Conservation (phyloP, 2,329 filamentous ascomycete species). For the Anisogramma anomala region DNA sequence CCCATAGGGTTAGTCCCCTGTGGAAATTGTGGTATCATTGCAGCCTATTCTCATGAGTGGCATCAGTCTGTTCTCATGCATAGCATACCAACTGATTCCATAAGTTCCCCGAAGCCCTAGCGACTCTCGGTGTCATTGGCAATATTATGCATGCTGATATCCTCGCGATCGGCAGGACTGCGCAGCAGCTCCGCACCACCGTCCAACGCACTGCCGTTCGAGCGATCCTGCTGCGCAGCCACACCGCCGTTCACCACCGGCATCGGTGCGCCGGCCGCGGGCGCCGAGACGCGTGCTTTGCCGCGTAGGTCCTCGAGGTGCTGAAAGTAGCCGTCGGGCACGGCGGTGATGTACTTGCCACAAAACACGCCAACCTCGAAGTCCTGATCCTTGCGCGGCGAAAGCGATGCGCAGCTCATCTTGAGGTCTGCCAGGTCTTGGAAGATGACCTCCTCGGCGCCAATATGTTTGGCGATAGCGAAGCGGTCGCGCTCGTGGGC, state of each 20-base stretch:
- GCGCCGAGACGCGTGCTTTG: slow-evolving; percentile 46
- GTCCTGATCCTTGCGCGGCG: slow-evolving; percentile 40
- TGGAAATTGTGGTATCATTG: no score
- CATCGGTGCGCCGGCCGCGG: slow-evolving; percentile 1
- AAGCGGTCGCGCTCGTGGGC: slow-evolving; percentile 29
- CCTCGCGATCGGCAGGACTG: slow-evolving; percentile 1
- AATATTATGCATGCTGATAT: background rate
- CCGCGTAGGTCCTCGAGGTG: slow-evolving; percentile 63
- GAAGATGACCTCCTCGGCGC: slow-evolving; percentile 44
- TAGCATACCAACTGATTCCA: no score
- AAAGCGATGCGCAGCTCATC: slow-evolving; percentile 62
- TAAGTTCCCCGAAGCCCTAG: background rate
- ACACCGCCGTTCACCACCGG: background rate
- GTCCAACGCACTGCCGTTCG: background rate
- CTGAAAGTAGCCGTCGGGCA: slow-evolving; percentile 71
- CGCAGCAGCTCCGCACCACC: background rate
- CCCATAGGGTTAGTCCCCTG: no score
- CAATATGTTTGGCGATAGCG: slow-evolving; percentile 33
- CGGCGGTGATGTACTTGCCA: slow-evolving; percentile 72
- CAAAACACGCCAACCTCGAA: slow-evolving; percentile 93
- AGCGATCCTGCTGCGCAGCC: no score
- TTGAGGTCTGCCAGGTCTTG: slow-evolving; percentile 62
- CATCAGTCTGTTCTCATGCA: no score
- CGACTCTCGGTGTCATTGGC: background rate
- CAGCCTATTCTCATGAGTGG: no score